phyloP scores from a whole-genome alignment of 2,329 filamentous ascomycete genomes.

The Magnaporthiopsis poae region DNA sequence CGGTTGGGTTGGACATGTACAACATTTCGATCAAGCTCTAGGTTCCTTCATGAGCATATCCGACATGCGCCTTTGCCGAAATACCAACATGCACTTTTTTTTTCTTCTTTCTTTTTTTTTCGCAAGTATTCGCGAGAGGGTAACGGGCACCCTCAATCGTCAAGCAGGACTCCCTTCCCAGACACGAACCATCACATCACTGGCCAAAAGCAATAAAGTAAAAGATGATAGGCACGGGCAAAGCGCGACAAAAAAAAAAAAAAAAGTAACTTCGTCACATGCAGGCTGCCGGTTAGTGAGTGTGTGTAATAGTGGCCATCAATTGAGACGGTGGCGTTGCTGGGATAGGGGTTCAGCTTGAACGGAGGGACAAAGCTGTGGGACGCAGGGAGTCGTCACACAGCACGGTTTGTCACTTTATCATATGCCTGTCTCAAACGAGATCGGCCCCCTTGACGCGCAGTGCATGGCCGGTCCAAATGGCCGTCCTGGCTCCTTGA shows the following conservation, averaged over 20 bases:
- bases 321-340: too few relatives aligned
- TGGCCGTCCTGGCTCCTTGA: too few relatives aligned
- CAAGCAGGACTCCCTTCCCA: too few relatives aligned
- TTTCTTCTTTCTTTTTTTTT: background rate
- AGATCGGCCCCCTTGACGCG: too few relatives aligned
- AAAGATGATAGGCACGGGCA: too few relatives aligned
- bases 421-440: background rate
- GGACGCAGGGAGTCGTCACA: background rate
- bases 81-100: background rate
- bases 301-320: background rate
- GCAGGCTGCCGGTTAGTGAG: too few relatives aligned
- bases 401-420: background rate
- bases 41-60: background rate
- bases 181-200: too few relatives aligned
- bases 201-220: too few relatives aligned
- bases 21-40: slow-evolving; percentile 63
- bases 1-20: slow-evolving; percentile 54
- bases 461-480: background rate
- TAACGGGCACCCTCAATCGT: too few relatives aligned
- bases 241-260: too few relatives aligned
- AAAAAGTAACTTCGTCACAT: too few relatives aligned
- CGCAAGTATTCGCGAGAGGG: background rate
- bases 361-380: background rate
- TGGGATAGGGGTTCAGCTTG: too few relatives aligned
- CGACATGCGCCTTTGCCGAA: background rate